phyloP scores from a whole-genome alignment of 768 basidiomycete genomes.

The Crassisporium funariophilum region DNA sequence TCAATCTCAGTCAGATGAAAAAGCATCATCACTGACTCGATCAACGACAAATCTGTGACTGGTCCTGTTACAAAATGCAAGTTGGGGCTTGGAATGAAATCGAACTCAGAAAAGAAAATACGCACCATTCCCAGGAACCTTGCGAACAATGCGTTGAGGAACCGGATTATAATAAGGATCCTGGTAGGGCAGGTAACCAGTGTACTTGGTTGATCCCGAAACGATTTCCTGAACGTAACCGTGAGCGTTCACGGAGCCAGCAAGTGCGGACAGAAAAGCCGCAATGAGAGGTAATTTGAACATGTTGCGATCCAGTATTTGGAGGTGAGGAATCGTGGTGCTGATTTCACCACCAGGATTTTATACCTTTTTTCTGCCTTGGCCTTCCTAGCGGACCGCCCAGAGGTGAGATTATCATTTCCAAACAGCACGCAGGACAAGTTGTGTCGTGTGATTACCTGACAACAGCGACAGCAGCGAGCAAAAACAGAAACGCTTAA shows the following conservation, averaged over 20 bases:
- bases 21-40: conserved; percentile 29
- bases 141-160: conserved; percentile 42
- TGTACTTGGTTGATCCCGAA: conserved; percentile 33
- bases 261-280: conserved; percentile 6
- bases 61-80: conserved; percentile 37
- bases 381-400: too few relatives aligned
- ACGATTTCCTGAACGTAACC: conserved; percentile 44
- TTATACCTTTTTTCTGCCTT: too few relatives aligned
- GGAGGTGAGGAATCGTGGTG: too few relatives aligned
- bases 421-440: too few relatives aligned
- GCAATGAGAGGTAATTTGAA: conserved; percentile 2
- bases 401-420: too few relatives aligned
- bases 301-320: background rate
- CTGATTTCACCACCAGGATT: too few relatives aligned
- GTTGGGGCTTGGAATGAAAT: background rate
- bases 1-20: background rate
- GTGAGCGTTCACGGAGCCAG: conserved; percentile 27
- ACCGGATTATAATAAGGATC: conserved; percentile 36
- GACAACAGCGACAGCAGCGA: too few relatives aligned
- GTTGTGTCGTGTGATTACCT: too few relatives aligned
- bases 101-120: background rate
- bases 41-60: conserved; percentile 37
- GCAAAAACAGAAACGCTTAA: too few relatives aligned
- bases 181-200: conserved; percentile 40
- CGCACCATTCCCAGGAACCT: conserved; percentile 44